Percentiles rank a stretch among this genome's conserved stretches.
Conservation (phyloP, 2,329 filamentous ascomycete genomes). For the Pseudogymnoascus sp. region DNA sequence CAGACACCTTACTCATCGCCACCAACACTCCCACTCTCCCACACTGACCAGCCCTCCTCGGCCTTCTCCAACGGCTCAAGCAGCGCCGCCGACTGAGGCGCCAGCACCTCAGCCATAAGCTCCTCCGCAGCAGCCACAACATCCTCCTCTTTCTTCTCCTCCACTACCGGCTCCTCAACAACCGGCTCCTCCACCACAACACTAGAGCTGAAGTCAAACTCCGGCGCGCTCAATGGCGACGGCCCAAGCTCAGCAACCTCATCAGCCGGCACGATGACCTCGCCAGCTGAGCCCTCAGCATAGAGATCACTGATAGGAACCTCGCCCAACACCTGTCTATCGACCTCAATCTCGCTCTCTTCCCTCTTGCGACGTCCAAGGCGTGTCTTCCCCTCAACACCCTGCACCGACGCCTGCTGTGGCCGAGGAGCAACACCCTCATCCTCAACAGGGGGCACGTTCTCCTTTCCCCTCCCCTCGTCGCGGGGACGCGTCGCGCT, state of each 20-base stretch:
- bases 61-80: constrained; percentile 50
- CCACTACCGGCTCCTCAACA: constrained; percentile 16
- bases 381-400: constrained; percentile 12
- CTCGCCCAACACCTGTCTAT: constrained; percentile 57
- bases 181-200: constrained; percentile 12
- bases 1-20: constrained; percentile 35
- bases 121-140: constrained; percentile 32
- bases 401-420: constrained; percentile 19
- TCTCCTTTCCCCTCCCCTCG: constrained; percentile 72
- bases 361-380: constrained; percentile 15
- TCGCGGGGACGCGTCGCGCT: constrained; percentile 42
- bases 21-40: constrained; percentile 60
- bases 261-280: constrained; percentile 52
- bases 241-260: constrained; percentile 43
- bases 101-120: constrained; percentile 29
- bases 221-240: not conserved
- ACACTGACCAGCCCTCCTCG: constrained; percentile 56
- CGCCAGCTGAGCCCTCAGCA: constrained; percentile 54
- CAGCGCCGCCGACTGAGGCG: constrained; percentile 38
- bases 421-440: constrained; percentile 12
- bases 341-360: constrained; percentile 56
- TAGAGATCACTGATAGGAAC: constrained; percentile 62
- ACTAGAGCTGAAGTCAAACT: constrained; percentile 6
- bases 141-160: constrained; percentile 21
- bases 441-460: constrained; percentile 68